phyloP scores from a whole-genome alignment of 495 filamentous ascomycete genomes.

The Oidiodendron maius region DNA sequence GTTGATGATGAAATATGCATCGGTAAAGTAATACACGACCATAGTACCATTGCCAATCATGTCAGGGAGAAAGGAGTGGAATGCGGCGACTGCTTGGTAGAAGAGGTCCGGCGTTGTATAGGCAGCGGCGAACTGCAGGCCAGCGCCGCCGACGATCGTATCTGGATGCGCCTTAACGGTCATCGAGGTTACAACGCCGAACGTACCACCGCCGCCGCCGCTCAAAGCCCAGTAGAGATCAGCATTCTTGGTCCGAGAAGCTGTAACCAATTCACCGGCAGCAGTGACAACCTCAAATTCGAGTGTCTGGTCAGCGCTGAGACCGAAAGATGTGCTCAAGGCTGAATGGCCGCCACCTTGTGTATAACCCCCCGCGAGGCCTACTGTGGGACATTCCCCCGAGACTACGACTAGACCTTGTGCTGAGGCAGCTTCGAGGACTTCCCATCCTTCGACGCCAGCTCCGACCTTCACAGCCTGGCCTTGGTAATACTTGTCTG shows the following conservation, averaged over 20 bases:
- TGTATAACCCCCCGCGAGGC: slow-evolving; percentile 41
- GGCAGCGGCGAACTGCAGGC: slow-evolving; percentile 25
- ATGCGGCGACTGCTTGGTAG: slow-evolving; percentile 35
- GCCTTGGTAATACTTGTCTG: slow-evolving; percentile 33
- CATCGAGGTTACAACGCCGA: slow-evolving; percentile 40
- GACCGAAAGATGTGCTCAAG: slow-evolving; percentile 44
- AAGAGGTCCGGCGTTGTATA: slow-evolving; percentile 32
- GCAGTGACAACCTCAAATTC: slow-evolving; percentile 52
- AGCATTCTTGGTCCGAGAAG: slow-evolving; percentile 35
- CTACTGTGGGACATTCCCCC: slow-evolving; percentile 44
- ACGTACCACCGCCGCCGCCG: slow-evolving; percentile 50
- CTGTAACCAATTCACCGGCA: slow-evolving; percentile 33
- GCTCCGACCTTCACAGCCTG: slow-evolving; percentile 40
- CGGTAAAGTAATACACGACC: neutral
- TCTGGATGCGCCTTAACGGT: slow-evolving; percentile 31
- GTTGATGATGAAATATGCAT: neutral
- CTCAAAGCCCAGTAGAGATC: slow-evolving; percentile 57
- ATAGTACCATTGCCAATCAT: neutral
- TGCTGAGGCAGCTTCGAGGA: slow-evolving; percentile 34
- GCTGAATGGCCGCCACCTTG: slow-evolving; percentile 58
- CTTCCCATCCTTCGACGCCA: slow-evolving; percentile 48
- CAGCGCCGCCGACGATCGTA: slow-evolving; percentile 17
- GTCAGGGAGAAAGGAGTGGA: slow-evolving; percentile 26
- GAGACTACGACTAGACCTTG: slow-evolving; percentile 44
- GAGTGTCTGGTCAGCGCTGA: slow-evolving; percentile 54